These are phyloP conservation scores for Aspergillus persii DNA, from an alignment of 2,329 filamentous ascomycete genomes.

Conservation along the genomic window DNA sequence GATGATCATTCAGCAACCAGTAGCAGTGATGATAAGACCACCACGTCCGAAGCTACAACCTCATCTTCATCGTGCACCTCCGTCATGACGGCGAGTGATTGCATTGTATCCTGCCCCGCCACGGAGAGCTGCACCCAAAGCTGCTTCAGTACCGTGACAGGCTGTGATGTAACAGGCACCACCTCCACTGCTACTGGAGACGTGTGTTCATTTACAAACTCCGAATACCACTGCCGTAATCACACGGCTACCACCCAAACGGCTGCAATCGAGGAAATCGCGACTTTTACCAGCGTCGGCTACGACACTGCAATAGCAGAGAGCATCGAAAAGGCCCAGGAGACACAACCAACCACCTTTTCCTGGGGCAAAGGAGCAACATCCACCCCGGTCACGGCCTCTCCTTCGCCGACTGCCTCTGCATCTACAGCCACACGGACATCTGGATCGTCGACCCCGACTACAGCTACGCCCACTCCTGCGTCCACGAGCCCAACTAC, in stretches of 20 bases:
- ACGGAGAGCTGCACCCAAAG: not conserved
- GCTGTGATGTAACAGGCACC: not conserved
- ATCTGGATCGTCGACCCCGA: too few relatives aligned
- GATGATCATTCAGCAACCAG: not conserved
- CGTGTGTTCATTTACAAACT: not conserved
- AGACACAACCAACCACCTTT: not conserved
- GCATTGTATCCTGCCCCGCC: not conserved
- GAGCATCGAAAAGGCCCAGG: not conserved
- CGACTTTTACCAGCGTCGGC: not conserved
- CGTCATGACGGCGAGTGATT: not conserved
- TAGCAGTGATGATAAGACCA: too few relatives aligned
- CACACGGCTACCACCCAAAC: not conserved
- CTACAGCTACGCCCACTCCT: not conserved
- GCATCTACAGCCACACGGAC: not conserved
- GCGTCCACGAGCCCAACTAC: not conserved
- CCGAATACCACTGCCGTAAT: not conserved
- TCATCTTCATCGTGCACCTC: not conserved
- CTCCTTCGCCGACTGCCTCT: not conserved
- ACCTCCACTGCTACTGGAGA: not conserved
- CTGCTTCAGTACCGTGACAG: not conserved
- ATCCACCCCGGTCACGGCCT: not conserved
- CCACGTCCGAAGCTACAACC: not conserved
- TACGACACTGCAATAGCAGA: not conserved
- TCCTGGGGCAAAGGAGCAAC: not conserved
- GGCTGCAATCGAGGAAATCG: not conserved